Evolutionary conservation across 768 basidiomycete species (phyloP).

Genomic region (Lepiota venenata): DNA sequence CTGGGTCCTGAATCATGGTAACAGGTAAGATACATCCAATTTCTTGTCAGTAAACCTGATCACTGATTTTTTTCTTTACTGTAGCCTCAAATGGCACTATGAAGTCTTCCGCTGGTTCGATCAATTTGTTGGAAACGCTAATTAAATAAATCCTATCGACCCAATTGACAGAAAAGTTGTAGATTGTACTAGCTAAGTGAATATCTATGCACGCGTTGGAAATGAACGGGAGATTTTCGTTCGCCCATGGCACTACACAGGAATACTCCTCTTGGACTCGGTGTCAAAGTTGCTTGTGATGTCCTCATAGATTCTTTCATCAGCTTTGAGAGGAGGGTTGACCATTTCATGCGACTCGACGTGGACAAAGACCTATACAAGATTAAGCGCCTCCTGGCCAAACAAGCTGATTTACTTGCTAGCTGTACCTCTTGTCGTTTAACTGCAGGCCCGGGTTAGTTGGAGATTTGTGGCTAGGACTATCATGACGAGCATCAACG

Average conservation of each 20-base stretch:
- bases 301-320: constrained; percentile 9
- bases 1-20: constrained; percentile 82
- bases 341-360: constrained; percentile 21
- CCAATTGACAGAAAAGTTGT: background rate
- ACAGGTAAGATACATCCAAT: constrained; percentile 43
- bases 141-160: background rate
- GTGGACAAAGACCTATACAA: constrained; percentile 17
- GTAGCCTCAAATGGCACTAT: constrained; percentile 89
- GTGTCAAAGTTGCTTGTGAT: constrained; percentile 5
- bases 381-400: background rate
- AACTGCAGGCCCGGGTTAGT: background rate
- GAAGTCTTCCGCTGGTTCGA: constrained; percentile 94
- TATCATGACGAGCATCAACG: background rate
- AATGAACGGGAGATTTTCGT: background rate
- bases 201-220: background rate
- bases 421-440: constrained; percentile 4
- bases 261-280: constrained; percentile 5
- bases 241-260: too few relatives aligned
- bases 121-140: constrained; percentile 47
- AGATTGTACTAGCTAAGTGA: background rate
- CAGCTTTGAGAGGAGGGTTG: constrained; percentile 11
- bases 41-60: background rate
- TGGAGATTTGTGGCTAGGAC: constrained; percentile 4
- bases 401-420: background rate
- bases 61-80: background rate